Evolutionary conservation across 176 grass and related monocot genomes (phyloP).

Genomic region (Tuctoria greenei): DNA sequence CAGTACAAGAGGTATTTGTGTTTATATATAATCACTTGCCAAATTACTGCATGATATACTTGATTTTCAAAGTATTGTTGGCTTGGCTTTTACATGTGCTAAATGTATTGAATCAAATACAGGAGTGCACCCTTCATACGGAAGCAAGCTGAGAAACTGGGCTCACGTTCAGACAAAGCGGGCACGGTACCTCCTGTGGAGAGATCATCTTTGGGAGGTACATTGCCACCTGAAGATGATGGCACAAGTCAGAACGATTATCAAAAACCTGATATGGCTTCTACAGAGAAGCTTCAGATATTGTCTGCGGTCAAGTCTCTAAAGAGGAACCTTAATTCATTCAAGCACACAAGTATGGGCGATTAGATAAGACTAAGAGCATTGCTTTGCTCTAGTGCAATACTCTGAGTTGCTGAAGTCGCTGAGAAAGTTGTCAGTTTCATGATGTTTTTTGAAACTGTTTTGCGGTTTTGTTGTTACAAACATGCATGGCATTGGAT

Average conservation of each 20-base stretch:
- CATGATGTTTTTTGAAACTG: not conserved
- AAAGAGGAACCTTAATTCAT: constrained; percentile 45
- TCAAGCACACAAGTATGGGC: constrained; percentile 37
- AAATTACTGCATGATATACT: not conserved
- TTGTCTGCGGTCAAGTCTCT: constrained; percentile 51
- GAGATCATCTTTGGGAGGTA: constrained; percentile 20
- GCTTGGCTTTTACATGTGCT: not conserved
- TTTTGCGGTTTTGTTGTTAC: not conserved
- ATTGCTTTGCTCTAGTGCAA: not conserved
- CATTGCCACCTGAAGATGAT: constrained; percentile 28
- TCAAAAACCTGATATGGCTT: not conserved
- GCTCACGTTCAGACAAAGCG: not conserved
- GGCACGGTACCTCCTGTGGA: constrained; percentile 7
- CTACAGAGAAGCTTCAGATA: constrained; percentile 48
- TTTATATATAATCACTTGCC: not conserved
- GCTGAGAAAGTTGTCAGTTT: not conserved
- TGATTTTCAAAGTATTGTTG: not conserved
- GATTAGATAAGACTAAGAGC: not conserved
- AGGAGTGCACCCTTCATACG: constrained; percentile 54
- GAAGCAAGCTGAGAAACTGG: constrained; percentile 36
- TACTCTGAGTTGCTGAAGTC: not conserved
- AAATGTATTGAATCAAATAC: not conserved
- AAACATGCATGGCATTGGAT: not conserved
- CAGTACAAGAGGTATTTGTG: constrained; percentile 75
- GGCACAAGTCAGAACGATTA: not conserved